Percentiles rank a stretch among this genome's conserved stretches.
Evolutionary conservation across 2,329 filamentous ascomycete species (phyloP).

Genomic region (Penicillium sp.): DNA sequence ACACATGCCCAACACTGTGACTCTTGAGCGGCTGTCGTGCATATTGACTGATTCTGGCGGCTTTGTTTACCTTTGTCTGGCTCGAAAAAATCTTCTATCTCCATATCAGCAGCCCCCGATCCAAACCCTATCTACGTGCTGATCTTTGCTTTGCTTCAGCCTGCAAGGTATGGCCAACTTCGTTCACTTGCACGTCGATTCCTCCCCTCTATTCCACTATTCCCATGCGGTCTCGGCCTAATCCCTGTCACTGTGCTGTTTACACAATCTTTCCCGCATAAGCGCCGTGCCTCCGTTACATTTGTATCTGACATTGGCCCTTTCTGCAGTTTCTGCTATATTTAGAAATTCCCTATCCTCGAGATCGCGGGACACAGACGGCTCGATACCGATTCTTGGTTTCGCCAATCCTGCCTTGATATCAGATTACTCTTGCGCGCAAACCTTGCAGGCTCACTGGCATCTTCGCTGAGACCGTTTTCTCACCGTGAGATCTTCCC

Average conservation of each 20-base stretch:
- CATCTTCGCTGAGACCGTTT: conserved; percentile 2
- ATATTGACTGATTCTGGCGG: conserved; percentile 7
- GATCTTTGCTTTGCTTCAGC: conserved; percentile 24
- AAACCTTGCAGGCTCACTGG: background rate
- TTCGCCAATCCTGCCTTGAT: conserved; percentile 7
- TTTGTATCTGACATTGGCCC: conserved; percentile 29
- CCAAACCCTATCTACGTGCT: conserved; percentile 12
- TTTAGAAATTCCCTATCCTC: conserved; percentile 32
- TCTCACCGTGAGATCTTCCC: conserved; percentile 12
- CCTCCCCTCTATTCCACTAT: background rate
- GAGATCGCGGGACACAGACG: conserved; percentile 25
- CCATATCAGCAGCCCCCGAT: background rate
- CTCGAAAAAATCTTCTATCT: background rate
- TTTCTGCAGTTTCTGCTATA: conserved; percentile 33
- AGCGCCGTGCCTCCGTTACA: conserved; percentile 21
- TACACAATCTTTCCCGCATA: conserved; percentile 12
- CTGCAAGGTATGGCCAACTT: conserved; percentile 22
- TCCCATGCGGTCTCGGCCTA: conserved; percentile 1
- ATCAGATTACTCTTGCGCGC: background rate
- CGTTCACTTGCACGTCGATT: conserved; percentile 8
- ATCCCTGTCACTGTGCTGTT: conserved; percentile 4
- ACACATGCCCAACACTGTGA: conserved; percentile 13
- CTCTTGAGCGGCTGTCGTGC: conserved; percentile 3
- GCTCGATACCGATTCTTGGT: conserved; percentile 19
- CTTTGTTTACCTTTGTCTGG: conserved; percentile 3